Base-by-base conservation (phyloP, 139 green algal genomes). In the Coelastrella sp. region DNA sequence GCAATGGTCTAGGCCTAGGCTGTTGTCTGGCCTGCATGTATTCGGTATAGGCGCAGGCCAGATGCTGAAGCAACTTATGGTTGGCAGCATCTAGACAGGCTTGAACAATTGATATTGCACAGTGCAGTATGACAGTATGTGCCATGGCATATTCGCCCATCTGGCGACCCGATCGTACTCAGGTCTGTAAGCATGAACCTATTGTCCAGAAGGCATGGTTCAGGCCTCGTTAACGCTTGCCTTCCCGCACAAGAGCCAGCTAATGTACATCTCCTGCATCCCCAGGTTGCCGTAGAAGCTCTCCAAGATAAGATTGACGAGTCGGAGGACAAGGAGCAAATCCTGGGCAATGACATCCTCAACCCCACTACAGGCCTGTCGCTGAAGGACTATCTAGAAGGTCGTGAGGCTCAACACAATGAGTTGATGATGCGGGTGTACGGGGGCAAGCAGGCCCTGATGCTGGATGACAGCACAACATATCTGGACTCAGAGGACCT, bases 251-350 rank as follows among this genome's bases (percentile, higher is more conserved):
- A 47, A 47, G 32, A 0, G 32, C 32, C 32, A 47, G 5, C 68
- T 76, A 22, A 8, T 76, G 68, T 76, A 1, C 14, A 32, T n/a
- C 0, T 5, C 68, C 17, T 76, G 68, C 17, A 47, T 1, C 14
- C 4, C 5, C 68, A 76, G 74, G 68, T 88, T n/a, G 83, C 83
- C 8, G 68, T 80, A 3, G 83, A 88, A 61, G 83, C 83, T 11
- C 83, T 88, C 47, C 83, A 94, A 16, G 93, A 95, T 91, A 94
- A 93, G 89, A 68, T 93, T 17, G 92, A 96, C 75, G 93, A 94
- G 86, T 83, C 60, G 17, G 92, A 94, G 80, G 92, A 94, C 90
- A 93, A 92, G 89, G 91, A 96, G 86, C 65, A 20, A 5, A 89
- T 96, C 17, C 90, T 96, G 79, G 94, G 94, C 17, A 57, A 85